phyloP scores from a whole-genome alignment of 371 early-diverging fungal genomes.

The Syncephalastrum contaminatum region DNA sequence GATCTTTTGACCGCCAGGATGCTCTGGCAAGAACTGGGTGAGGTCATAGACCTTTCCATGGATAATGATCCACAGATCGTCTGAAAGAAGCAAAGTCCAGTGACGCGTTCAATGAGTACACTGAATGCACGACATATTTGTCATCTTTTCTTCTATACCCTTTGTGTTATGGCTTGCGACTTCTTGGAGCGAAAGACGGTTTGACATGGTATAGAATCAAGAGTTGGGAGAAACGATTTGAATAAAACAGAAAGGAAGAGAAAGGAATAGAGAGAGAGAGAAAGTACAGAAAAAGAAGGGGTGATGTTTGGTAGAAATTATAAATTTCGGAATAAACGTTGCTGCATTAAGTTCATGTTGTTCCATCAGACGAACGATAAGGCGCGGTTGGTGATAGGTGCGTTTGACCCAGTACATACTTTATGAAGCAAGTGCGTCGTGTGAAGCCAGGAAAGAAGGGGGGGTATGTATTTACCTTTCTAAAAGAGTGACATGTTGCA shows the following conservation, averaged over 20 bases:
- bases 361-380: no score
- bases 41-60: slow-evolving; percentile 81
- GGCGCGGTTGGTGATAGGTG: no score
- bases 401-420: no score
- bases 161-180: slow-evolving; percentile 68
- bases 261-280: slow-evolving; percentile 7
- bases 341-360: no score
- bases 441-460: no score
- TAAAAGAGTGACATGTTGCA: no score
- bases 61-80: slow-evolving; percentile 83
- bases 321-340: no score
- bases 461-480: no score
- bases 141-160: slow-evolving; percentile 13
- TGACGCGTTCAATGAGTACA: neutral
- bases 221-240: neutral
- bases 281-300: slow-evolving; percentile 8
- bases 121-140: neutral
- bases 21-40: slow-evolving; percentile 68
- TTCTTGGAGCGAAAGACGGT: slow-evolving; percentile 40
- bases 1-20: slow-evolving; percentile 65
- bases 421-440: no score
- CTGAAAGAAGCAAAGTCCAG: slow-evolving; percentile 11
- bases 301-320: neutral
- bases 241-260: slow-evolving; percentile 3
- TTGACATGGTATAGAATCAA: slow-evolving; percentile 10